phyloP scores from a whole-genome alignment of 163 green algal genomes.

The Scenedesmus sp. region DNA sequence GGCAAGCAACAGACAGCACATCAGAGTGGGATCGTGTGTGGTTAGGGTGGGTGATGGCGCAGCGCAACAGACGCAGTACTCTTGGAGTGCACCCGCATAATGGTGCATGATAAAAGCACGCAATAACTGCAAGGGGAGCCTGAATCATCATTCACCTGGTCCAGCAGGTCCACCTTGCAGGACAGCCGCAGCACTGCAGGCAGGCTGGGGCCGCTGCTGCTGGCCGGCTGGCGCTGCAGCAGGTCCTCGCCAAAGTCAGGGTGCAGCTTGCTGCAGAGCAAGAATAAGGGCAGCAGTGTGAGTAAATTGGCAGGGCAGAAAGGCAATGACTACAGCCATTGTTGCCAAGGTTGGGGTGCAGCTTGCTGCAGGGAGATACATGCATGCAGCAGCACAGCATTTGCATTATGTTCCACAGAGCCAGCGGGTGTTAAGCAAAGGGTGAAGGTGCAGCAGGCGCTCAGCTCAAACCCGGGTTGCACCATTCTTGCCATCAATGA shows the following conservation, averaged over 20 bases:
- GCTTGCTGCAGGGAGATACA: neutral
- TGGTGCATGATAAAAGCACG: no score
- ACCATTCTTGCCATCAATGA: no score
- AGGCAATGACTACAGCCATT: neutral
- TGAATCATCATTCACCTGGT: slow-evolving; percentile 65
- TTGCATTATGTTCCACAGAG: no score
- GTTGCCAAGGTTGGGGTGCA: neutral
- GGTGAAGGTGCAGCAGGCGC: no score
- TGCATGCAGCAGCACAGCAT: no score
- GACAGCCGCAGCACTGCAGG: slow-evolving; percentile 74
- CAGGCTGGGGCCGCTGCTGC: slow-evolving; percentile 45
- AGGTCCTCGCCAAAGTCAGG: slow-evolving; percentile 66
- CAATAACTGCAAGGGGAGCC: no score
- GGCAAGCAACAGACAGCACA: neutral
- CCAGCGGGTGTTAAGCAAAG: no score
- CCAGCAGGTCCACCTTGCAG: slow-evolving; percentile 88
- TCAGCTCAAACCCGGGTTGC: no score
- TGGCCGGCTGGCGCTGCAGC: slow-evolving; percentile 20
- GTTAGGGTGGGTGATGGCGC: no score
- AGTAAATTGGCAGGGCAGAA: neutral
- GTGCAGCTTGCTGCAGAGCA: slow-evolving; percentile 73
- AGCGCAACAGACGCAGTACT: no score
- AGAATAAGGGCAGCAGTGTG: neutral
- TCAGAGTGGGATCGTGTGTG: no score
- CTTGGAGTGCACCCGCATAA: no score